Evolutionary conservation across 2,329 filamentous ascomycete species (phyloP).

Genomic region (Xylariaceae sp.): DNA sequence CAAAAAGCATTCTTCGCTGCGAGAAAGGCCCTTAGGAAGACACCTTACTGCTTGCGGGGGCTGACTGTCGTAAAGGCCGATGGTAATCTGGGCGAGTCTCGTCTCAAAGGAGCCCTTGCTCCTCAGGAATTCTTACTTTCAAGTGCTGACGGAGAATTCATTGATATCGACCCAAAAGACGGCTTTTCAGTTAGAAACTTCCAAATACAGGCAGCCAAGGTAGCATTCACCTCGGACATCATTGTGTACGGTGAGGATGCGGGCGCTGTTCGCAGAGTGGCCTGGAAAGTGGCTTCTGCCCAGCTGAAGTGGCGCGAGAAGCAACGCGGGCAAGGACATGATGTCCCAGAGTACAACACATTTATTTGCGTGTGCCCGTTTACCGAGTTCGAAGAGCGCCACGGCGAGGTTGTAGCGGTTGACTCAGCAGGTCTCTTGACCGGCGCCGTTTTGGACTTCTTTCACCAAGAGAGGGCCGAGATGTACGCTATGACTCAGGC

Average conservation of each 20-base stretch:
- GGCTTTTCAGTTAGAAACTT: conserved; percentile 97
- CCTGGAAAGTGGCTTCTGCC: conserved; percentile 66
- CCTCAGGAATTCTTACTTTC: conserved; percentile 72
- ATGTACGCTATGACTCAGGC: conserved; percentile 92
- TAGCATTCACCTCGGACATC: conserved; percentile 84
- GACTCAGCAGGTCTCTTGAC: conserved; percentile 69
- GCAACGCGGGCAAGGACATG: conserved; percentile 52
- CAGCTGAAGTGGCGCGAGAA: conserved; percentile 71
- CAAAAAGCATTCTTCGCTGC: conserved; percentile 87
- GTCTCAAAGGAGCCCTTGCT: conserved; percentile 81
- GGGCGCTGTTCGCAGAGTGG: conserved; percentile 58
- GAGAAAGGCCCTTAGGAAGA: conserved; percentile 64
- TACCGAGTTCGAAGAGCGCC: conserved; percentile 63
- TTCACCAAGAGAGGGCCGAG: conserved; percentile 80
- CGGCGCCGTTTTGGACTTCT: conserved; percentile 80
- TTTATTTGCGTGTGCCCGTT: conserved; percentile 70
- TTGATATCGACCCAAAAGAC: conserved; percentile 79
- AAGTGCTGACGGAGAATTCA: conserved; percentile 55
- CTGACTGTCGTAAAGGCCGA: conserved; percentile 87
- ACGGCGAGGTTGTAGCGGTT: conserved; percentile 69
- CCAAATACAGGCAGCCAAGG: conserved; percentile 88
- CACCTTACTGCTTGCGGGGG: conserved; percentile 72
- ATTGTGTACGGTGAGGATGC: conserved; percentile 81
- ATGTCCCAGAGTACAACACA: conserved; percentile 71
- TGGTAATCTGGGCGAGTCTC: conserved; percentile 67